phyloP scores from a whole-genome alignment of 2,329 filamentous ascomycete species.

The Colletotrichum sp. region DNA sequence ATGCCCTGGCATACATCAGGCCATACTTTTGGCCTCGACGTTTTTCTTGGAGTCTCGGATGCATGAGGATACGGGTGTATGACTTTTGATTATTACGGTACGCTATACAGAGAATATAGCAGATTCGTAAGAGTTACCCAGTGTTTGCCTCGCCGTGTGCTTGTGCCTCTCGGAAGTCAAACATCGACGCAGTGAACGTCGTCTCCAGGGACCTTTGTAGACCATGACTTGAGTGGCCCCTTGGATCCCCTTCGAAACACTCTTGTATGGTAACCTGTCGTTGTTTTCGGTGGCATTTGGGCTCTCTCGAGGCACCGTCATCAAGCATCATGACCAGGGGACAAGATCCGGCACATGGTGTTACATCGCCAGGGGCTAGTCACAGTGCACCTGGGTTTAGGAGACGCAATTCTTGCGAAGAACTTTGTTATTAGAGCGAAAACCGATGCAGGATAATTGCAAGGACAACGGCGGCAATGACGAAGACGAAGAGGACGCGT shows the following conservation, averaged over 20 bases:
- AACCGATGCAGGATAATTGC: background rate
- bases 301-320: background rate
- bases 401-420: background rate
- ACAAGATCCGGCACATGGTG: background rate
- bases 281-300: background rate
- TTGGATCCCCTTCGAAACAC: background rate
- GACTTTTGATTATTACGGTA: conserved; percentile 9
- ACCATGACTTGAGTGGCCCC: background rate
- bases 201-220: background rate
- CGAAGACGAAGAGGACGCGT: background rate
- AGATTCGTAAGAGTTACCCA: background rate
- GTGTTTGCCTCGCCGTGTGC: background rate
- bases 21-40: background rate
- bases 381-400: background rate
- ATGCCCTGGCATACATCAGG: conserved; percentile 18
- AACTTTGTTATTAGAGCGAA: background rate
- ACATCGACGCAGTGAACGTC: background rate
- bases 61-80: conserved; percentile 12
- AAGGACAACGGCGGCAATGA: background rate
- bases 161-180: background rate
- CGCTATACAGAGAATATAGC: background rate
- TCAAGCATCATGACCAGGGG: background rate
- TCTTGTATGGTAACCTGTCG: background rate
- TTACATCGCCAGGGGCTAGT: background rate
- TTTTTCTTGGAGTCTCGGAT: conserved; percentile 9